These are phyloP conservation scores for Apophysomyces trapeziformis DNA, from an alignment of 371 early-diverging fungal species.

Conservation along the genomic window DNA sequence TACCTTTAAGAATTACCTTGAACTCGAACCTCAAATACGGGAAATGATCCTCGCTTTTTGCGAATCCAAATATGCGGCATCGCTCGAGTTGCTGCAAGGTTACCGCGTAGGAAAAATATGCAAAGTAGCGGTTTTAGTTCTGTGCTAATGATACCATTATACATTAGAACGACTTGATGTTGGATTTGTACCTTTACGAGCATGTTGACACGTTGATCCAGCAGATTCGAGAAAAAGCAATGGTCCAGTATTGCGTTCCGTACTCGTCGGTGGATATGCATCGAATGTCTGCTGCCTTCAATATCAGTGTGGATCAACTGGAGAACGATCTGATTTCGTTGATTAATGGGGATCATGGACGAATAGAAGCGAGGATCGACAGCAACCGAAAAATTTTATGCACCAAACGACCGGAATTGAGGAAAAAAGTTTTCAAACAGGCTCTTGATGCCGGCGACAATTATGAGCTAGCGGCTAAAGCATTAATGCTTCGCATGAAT, in stretches of 20 bases:
- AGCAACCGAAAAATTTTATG: constrained; percentile 77
- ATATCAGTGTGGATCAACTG: constrained; percentile 58
- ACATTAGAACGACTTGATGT: constrained; percentile 61
- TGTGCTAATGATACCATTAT: background rate
- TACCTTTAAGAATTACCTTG: constrained; percentile 78
- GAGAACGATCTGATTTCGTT: constrained; percentile 72
- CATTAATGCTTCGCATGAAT: constrained; percentile 62
- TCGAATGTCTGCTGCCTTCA: constrained; percentile 79
- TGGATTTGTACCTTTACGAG: constrained; percentile 76
- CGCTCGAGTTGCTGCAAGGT: constrained; percentile 69
- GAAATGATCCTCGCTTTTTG: constrained; percentile 75
- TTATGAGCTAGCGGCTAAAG: constrained; percentile 62
- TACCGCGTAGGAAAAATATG: constrained; percentile 55
- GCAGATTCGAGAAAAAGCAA: constrained; percentile 75
- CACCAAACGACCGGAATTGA: constrained; percentile 67
- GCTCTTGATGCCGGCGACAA: constrained; percentile 64
- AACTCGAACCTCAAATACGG: constrained; percentile 80
- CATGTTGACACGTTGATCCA: constrained; percentile 70
- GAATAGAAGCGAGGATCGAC: constrained; percentile 79
- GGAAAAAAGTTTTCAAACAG: constrained; percentile 66
- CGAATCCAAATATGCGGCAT: constrained; percentile 72
- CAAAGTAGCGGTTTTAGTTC: background rate
- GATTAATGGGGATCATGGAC: constrained; percentile 61
- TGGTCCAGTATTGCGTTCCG: constrained; percentile 84
- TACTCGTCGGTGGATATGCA: constrained; percentile 80